Conservation (phyloP, 176 grass and related monocot species). For the Oryza brachyantha region DNA sequence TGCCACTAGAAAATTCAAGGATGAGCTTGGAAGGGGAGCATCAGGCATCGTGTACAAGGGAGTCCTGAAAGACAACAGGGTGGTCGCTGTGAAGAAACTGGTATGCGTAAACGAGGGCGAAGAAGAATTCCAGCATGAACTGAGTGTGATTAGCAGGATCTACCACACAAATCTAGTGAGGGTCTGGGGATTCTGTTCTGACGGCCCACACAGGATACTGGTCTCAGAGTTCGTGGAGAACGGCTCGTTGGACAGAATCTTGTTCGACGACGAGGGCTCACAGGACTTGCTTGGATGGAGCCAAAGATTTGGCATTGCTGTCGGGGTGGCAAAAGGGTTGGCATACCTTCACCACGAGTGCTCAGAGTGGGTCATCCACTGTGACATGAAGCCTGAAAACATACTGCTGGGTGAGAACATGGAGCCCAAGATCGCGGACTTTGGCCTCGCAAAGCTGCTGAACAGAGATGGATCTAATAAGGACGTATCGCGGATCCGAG, state of each 20-base stretch:
- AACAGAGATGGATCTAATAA: slow-evolving; percentile 22
- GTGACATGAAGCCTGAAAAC: background rate
- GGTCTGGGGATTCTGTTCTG: slow-evolving; percentile 22
- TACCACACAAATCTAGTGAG: slow-evolving; percentile 20
- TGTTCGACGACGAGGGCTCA: background rate
- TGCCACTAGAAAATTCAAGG: background rate
- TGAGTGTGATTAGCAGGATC: background rate
- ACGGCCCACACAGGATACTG: background rate
- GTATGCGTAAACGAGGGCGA: background rate
- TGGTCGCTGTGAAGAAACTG: background rate
- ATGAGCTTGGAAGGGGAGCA: slow-evolving; percentile 2
- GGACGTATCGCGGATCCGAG: slow-evolving; percentile 27
- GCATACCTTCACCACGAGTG: background rate
- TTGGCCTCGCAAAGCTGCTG: background rate
- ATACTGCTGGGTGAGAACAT: background rate
- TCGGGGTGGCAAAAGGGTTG: slow-evolving; percentile 16
- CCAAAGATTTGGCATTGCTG: background rate
- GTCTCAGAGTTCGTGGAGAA: slow-evolving; percentile 2
- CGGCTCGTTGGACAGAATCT: background rate
- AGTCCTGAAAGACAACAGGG: slow-evolving; percentile 1
- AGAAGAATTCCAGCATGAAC: slow-evolving; percentile 16
- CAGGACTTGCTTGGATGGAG: background rate
- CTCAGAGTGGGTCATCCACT: background rate
- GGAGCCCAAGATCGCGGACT: background rate
- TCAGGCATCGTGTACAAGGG: slow-evolving; percentile 6